A percentile compares a stretch with the other conserved stretches of the same genome.
Conservation (phyloP, 2,329 filamentous ascomycete species). For the Trichoderma sp. region DNA sequence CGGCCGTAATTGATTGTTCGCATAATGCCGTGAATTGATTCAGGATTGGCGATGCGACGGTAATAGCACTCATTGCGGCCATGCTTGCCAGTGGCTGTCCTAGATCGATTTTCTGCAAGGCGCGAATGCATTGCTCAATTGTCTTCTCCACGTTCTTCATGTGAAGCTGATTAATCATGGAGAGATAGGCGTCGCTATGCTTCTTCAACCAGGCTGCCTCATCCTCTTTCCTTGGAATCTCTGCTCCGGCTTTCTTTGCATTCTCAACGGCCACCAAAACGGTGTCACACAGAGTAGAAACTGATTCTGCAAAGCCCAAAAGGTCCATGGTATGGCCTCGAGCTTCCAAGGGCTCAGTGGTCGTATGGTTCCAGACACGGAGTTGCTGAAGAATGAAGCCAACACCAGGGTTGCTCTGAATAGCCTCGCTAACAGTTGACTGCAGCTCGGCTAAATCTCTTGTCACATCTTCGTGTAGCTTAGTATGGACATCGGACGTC, state of each 20-base stretch:
- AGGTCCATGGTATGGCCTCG: slow-evolving; percentile 26
- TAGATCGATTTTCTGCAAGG: slow-evolving; percentile 36
- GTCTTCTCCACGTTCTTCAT: slow-evolving; percentile 52
- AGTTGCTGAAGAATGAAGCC: slow-evolving; percentile 66
- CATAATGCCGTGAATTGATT: slow-evolving; percentile 68
- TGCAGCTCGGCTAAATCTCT: slow-evolving; percentile 39
- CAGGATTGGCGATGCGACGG: slow-evolving; percentile 61
- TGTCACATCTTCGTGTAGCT: slow-evolving; percentile 37
- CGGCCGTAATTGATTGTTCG: slow-evolving; percentile 55
- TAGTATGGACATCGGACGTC: slow-evolving; percentile 37
- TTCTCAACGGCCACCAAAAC: slow-evolving; percentile 79
- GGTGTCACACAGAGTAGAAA: slow-evolving; percentile 68
- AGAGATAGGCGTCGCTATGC: slow-evolving; percentile 50
- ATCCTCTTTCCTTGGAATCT: slow-evolving; percentile 37
- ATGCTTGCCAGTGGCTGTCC: slow-evolving; percentile 28
- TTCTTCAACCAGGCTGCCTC: slow-evolving; percentile 37
- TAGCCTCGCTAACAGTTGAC: slow-evolving; percentile 42
- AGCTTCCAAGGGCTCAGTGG: slow-evolving; percentile 23
- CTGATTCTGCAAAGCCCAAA: slow-evolving; percentile 52
- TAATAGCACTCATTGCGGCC: slow-evolving; percentile 34
- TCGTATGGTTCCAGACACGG: slow-evolving; percentile 57
- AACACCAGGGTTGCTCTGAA: slow-evolving; percentile 51
- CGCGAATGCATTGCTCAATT: slow-evolving; percentile 39
- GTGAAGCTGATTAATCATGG: slow-evolving; percentile 59
- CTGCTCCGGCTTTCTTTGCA: slow-evolving; percentile 55